Evolutionary conservation across 2,329 filamentous ascomycete genomes (phyloP), one percentile per base, ranked within the genome.

Genomic region (Diplocarpon mali): DNA sequence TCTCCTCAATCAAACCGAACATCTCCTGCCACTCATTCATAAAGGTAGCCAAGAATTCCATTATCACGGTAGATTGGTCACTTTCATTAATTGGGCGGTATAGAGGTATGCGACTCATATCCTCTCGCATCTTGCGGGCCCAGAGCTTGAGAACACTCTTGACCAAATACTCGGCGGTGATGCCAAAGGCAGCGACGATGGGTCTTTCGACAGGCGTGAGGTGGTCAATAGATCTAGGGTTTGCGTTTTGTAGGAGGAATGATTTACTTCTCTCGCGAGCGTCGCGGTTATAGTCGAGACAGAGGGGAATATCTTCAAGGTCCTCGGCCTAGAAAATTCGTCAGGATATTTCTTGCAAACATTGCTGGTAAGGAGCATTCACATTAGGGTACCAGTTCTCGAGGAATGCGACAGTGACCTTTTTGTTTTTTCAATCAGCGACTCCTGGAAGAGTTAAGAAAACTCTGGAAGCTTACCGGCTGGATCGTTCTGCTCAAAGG

Each of bases 1-100:
- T 17, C 11, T 13, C 11, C 27, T 52, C 44, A n/a, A 49, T 53
- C 12, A 37, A 24, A 1, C 54, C 52, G 39, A 49, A 54, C 13
- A 14, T 16, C 7, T 42, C 16, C 38, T 55, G 49, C 20, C 44
- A 57, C 2, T 31, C n/a, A 10, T 39, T 5, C 10, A 43, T 40
- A 42, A 51, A 56, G 3, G 43, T 15, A 2, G 15, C 12, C 10
- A 58, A 27, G 24, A 40, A 38, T 2, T 46, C 17, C 39, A 51
- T 50, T 24, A 56, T 48, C 2, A 49, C 16, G 3, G 49, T 35
- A 11, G 47, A 46, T 24, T 53, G 47, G 11, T 46, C 40, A 13
- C 13, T 17, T 1, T 47, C 35, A 3, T 47, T 40, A 36, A 52
- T 46, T 13, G 40, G 38, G 9, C 39, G 14, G 8, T 42, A 34